phyloP scores from a whole-genome alignment of 345 rosid species.

The Alliaria petiolata region DNA sequence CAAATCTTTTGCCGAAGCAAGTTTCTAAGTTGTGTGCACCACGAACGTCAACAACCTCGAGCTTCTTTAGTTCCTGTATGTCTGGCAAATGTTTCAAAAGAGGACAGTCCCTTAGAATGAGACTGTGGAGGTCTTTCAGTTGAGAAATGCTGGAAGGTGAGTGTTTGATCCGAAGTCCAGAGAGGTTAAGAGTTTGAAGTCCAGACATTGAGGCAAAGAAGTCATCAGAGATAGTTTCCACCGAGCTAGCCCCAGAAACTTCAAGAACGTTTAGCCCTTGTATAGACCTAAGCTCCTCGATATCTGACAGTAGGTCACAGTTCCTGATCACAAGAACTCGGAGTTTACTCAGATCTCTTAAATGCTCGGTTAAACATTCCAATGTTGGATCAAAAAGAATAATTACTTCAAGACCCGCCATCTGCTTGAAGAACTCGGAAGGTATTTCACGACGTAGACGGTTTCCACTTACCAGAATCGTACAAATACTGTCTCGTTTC shows the following conservation, averaged over 20 bases:
- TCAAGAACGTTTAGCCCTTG: slow-evolving; percentile 38
- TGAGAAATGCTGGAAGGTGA: slow-evolving; percentile 28
- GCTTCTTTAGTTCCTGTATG: slow-evolving; percentile 4
- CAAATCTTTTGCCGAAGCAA: neutral
- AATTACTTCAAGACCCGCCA: slow-evolving; percentile 29
- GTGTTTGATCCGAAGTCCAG: slow-evolving; percentile 22
- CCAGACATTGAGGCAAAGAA: slow-evolving; percentile 16
- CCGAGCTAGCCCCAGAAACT: slow-evolving; percentile 42
- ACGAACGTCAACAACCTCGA: slow-evolving; percentile 47
- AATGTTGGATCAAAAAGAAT: slow-evolving; percentile 35
- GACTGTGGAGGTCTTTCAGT: slow-evolving; percentile 28
- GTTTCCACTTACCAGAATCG: slow-evolving; percentile 42
- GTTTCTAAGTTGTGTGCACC: slow-evolving; percentile 24
- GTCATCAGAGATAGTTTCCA: slow-evolving; percentile 18
- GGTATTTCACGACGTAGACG: slow-evolving; percentile 31
- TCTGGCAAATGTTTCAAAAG: slow-evolving; percentile 31
- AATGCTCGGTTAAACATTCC: neutral
- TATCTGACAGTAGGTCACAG: slow-evolving; percentile 25
- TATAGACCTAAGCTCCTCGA: slow-evolving; percentile 12
- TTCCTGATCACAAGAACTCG: slow-evolving; percentile 43
- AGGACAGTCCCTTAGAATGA: slow-evolving; percentile 37
- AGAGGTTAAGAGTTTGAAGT: slow-evolving; percentile 48
- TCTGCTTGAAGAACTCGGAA: slow-evolving; percentile 10
- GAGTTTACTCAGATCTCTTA: slow-evolving; percentile 20
- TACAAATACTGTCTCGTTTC: neutral